A percentile compares a stretch with the other conserved stretches of the same genome.
Conservation (phyloP, 2,329 filamentous ascomycete species). For the Monosporascus cannonballus region DNA sequence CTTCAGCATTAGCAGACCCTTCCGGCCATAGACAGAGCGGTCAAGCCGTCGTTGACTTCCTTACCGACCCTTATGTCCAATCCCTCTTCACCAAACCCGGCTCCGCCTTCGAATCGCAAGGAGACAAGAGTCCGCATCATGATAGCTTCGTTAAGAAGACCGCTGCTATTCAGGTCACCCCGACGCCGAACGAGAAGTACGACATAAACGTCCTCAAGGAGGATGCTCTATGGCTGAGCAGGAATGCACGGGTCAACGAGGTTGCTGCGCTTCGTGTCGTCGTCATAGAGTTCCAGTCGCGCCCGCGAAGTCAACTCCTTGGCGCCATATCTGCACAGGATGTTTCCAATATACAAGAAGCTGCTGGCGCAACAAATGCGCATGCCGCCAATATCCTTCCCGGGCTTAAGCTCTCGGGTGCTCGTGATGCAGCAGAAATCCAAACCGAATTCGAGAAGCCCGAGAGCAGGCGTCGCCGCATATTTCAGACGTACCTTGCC, state of each 20-base stretch:
- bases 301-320: slow-evolving; percentile 66
- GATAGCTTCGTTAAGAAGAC: slow-evolving; percentile 76
- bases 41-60: slow-evolving; percentile 57
- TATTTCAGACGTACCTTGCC: slow-evolving; percentile 64
- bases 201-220: slow-evolving; percentile 75
- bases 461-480: slow-evolving; percentile 57
- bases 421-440: slow-evolving; percentile 48
- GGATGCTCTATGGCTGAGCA: slow-evolving; percentile 81
- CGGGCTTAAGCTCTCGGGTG: slow-evolving; percentile 40
- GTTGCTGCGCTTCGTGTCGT: slow-evolving; percentile 74
- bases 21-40: slow-evolving; percentile 49
- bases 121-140: slow-evolving; percentile 52
- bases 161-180: slow-evolving; percentile 76
- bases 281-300: slow-evolving; percentile 76
- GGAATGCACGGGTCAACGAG: slow-evolving; percentile 71
- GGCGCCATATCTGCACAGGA: slow-evolving; percentile 73
- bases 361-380: slow-evolving; percentile 58
- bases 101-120: slow-evolving; percentile 57
- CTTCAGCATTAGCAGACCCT: slow-evolving; percentile 49
- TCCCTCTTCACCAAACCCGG: slow-evolving; percentile 63
- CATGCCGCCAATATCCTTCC: slow-evolving; percentile 52
- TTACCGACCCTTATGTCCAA: slow-evolving; percentile 63
- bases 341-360: slow-evolving; percentile 67
- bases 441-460: slow-evolving; percentile 56
- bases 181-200: slow-evolving; percentile 59